Conservation (phyloP, 139 green algal genomes). For the Limnomonas spitsbergensis region DNA sequence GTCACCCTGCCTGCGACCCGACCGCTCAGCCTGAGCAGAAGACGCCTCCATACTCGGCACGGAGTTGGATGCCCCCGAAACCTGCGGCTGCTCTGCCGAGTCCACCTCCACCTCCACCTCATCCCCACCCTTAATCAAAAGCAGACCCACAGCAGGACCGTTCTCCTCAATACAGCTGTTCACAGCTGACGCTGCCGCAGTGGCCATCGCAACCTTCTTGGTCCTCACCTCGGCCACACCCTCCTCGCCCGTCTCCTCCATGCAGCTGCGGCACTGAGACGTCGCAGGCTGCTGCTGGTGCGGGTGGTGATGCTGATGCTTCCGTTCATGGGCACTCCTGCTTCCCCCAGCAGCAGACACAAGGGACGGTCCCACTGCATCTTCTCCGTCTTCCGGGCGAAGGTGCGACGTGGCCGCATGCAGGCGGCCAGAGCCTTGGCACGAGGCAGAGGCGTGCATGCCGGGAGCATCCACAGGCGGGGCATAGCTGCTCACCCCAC, state of each 20-base stretch:
- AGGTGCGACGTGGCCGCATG: too few species aligned
- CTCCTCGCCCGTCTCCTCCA: neutral
- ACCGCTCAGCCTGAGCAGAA: too few species aligned
- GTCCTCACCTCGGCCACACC: too few species aligned
- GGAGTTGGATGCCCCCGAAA: neutral
- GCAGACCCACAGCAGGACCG: neutral
- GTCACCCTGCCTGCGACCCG: too few species aligned
- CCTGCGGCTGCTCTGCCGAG: neutral
- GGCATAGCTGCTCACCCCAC: neutral
- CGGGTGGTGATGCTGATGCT: neutral
- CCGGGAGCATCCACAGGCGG: neutral
- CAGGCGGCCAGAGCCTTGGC: neutral
- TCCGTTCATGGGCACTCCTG: too few species aligned
- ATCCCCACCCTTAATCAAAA: neutral
- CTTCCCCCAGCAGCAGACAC: neutral
- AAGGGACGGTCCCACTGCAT: neutral
- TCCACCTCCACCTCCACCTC: neutral
- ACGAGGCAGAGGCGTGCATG: neutral
- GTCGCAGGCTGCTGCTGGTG: neutral
- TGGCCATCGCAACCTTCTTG: neutral
- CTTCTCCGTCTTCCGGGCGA: too few species aligned
- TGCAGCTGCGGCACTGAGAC: neutral
- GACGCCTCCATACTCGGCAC: too few species aligned
- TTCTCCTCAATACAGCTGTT: constrained; percentile 5
- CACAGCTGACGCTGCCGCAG: neutral